Base-by-base conservation (phyloP, 148 eudicot genomes). In the Cornus suecica region DNA sequence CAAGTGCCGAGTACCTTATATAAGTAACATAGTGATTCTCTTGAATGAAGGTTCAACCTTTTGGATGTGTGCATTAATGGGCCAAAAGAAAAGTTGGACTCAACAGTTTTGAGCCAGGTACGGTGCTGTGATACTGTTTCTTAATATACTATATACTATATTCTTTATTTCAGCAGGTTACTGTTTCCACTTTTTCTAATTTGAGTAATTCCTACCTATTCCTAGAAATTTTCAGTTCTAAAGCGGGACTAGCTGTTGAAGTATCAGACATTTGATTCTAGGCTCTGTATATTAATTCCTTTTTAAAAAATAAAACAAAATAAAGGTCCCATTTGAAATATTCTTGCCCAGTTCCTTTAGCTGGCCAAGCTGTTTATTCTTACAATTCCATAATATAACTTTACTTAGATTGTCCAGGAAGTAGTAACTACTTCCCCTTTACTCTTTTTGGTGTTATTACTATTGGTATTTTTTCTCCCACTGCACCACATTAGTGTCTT, bases 101-200 rank as follows among this genome's bases (percentile, higher is more conserved):
- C 97, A 70, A 94, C 98, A 76, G 88, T 92, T 72, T 73, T 92
- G 74, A 92, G 98, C 76, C 98, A 92, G 93, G 98, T 91, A 82
- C 37, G 37, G 15, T 65, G 11, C 56, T 56, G 69, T 48, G 15
- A 7, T 51, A 24, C 11, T 32, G 28, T 65, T 52, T 13, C 23
- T n/a, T 20, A 30, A 25, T 37, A 30, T 25, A 41, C 28, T 54
- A 4, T 22, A 1, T 72, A 23, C 45, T 14, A 30, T 60, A 13
- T 26, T 4, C 27, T 64, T 10, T 1, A 24, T 63, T 64, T 63
- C 30, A 10, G 9, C 26, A 25, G 18, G 51, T 37, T 15, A 22
- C 3, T 22, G 14, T 2, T 56, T 56, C n/a, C 62, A 58, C 24
- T 58, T 52, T 51, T 20, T 52, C 58, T 52, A 14, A 20, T 20